phyloP scores from a whole-genome alignment of 257 asterid genomes.

The Solanum ossicruentum region DNA sequence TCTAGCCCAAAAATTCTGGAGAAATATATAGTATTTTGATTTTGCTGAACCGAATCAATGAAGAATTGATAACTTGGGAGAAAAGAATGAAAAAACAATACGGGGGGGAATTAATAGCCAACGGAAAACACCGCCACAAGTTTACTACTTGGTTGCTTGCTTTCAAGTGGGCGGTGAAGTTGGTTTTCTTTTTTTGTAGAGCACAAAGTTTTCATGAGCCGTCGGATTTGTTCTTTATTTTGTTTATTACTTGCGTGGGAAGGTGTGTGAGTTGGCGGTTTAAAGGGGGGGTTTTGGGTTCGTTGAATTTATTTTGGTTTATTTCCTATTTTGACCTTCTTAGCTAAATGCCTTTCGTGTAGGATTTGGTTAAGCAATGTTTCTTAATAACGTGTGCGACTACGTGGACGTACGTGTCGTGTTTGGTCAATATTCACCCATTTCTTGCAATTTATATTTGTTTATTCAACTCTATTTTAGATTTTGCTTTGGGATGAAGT shows the following conservation, averaged over 20 bases:
- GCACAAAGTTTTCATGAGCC: neutral
- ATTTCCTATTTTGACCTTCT: neutral
- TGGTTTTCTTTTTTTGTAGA: neutral
- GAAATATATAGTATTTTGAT: neutral
- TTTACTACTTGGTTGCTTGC: neutral
- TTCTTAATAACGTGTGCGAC: neutral
- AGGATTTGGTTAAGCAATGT: neutral
- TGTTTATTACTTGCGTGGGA: neutral
- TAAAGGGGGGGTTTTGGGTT: neutral
- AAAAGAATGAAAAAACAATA: neutral
- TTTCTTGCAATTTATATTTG: neutral
- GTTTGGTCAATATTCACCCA: neutral
- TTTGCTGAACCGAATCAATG: neutral
- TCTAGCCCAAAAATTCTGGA: neutral
- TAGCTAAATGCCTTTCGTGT: neutral
- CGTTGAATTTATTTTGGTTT: neutral
- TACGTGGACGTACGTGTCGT: neutral
- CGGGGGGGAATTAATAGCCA: neutral
- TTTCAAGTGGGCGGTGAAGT: neutral
- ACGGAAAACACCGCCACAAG: neutral
- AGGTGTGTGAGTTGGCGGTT: neutral
- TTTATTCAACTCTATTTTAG: neutral
- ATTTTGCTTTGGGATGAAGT: neutral
- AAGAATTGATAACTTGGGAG: neutral
- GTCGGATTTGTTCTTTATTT: neutral